These are phyloP conservation scores for Naganishia vishniacii DNA, from an alignment of 768 basidiomycete genomes.

Conservation along the genomic window DNA sequence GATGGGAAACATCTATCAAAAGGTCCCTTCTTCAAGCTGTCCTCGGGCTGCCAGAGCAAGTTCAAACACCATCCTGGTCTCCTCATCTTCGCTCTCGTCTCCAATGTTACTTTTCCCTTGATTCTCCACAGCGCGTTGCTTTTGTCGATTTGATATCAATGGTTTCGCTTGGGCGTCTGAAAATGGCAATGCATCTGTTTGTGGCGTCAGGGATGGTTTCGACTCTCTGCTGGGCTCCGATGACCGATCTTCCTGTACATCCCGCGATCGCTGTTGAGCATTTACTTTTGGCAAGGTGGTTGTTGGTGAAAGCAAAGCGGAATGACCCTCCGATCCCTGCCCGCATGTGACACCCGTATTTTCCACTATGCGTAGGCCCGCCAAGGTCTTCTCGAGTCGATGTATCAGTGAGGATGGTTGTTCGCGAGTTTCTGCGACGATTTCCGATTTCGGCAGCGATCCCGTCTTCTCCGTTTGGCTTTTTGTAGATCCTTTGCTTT, in stretches of 20 bases:
- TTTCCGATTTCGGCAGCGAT: not conserved
- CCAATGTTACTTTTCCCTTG: not conserved
- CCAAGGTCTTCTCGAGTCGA: constrained; percentile 14
- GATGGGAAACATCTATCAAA: not conserved
- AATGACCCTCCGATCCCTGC: no score
- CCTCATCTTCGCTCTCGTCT: constrained; percentile 21
- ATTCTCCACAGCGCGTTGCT: no score
- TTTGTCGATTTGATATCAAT: no score
- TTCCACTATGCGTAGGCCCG: constrained; percentile 20
- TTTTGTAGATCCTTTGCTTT: not conserved
- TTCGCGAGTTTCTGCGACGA: constrained; percentile 20
- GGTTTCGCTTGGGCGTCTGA: no score
- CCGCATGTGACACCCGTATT: no score
- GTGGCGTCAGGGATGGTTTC: no score
- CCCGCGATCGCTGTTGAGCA: no score
- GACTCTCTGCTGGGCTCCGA: no score
- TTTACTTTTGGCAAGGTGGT: no score
- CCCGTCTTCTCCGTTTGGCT: not conserved
- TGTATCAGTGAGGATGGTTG: constrained; percentile 17
- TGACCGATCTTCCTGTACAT: no score
- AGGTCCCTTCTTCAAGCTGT: constrained; percentile 11
- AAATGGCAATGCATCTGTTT: no score
- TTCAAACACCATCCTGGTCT: constrained; percentile 18
- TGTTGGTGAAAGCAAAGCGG: no score
- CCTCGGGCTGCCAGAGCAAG: constrained; percentile 19